Percentiles rank a stretch among this genome's conserved stretches.
Evolutionary conservation across 176 grass and related monocot species (phyloP).

Genomic region (Poa pratensis): DNA sequence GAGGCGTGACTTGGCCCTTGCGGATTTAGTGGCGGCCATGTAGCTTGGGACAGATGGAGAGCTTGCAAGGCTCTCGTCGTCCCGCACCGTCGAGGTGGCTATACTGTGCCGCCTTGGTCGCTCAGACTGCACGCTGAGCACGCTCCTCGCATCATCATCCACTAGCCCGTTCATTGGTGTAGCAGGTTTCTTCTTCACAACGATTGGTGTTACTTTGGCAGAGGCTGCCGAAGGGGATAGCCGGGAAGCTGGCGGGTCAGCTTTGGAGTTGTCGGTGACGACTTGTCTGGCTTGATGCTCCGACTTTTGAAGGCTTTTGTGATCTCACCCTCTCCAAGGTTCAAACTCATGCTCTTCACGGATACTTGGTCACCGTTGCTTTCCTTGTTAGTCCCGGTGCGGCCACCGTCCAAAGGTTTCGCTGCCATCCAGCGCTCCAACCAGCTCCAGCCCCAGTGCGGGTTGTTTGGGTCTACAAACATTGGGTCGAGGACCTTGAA

Average conservation of each 20-base stretch:
- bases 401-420: constrained; percentile 75
- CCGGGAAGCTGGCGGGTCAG: constrained; percentile 42
- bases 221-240: constrained; percentile 63
- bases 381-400: constrained; percentile 60
- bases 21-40: constrained; percentile 90
- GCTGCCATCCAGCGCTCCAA: constrained; percentile 98
- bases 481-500: constrained; percentile 78
- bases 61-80: constrained; percentile 75
- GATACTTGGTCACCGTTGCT: constrained; percentile 58
- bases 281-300: constrained; percentile 64
- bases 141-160: constrained; percentile 70
- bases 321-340: constrained; percentile 82
- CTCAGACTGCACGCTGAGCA: constrained; percentile 73
- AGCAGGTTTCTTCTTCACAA: constrained; percentile 58
- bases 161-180: constrained; percentile 61
- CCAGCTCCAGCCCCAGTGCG: constrained; percentile 99
- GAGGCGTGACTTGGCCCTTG: constrained; percentile 74
- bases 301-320: constrained; percentile 81
- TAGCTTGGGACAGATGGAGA: constrained; percentile 78
- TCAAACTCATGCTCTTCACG: constrained; percentile 54
- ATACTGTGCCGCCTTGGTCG: constrained; percentile 80
- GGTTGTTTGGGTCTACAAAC: constrained; percentile 94
- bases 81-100: constrained; percentile 54
- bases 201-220: constrained; percentile 50
- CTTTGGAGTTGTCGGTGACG: constrained; percentile 60